Evolutionary conservation across 2,329 filamentous ascomycete species (phyloP).

Genomic region (Aaosphaeria arxii): DNA sequence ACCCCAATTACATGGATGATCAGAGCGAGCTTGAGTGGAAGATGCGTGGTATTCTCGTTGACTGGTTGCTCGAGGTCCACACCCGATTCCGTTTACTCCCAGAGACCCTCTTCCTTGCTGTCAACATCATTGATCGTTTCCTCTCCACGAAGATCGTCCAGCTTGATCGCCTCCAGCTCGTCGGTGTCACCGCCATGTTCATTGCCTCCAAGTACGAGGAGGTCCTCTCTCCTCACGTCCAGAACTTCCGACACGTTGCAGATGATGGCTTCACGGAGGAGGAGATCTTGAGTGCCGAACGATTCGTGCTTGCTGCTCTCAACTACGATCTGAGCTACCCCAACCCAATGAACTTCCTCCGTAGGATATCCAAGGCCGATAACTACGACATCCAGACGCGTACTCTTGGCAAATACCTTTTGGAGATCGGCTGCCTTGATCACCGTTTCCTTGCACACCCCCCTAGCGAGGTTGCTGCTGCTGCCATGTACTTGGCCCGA

Average conservation of each 20-base stretch:
- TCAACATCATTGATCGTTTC: conserved; percentile 99
- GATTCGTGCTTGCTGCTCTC: conserved; percentile 84
- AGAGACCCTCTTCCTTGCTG: conserved; percentile 91
- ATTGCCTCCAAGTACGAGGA: conserved; percentile 99
- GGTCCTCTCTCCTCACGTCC: conserved; percentile 91
- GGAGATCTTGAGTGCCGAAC: conserved; percentile 95
- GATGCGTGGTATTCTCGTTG: conserved; percentile 93
- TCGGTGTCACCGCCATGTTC: conserved; percentile 98
- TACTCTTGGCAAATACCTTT: conserved; percentile 94
- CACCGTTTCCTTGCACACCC: conserved; percentile 89
- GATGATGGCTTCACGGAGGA: conserved; percentile 94
- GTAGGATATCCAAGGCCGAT: conserved; percentile 97
- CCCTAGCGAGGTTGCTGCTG: conserved; percentile 86
- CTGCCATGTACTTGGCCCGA: conserved; percentile 91
- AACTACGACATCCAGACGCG: conserved; percentile 98
- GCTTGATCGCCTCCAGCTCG: conserved; percentile 91
- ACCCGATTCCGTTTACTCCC: conserved; percentile 93
- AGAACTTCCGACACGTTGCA: conserved; percentile 95
- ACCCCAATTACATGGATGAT: conserved; percentile 91
- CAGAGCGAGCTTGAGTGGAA: conserved; percentile 97
- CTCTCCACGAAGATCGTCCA: conserved; percentile 93
- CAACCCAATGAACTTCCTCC: conserved; percentile 99
- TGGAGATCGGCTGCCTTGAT: conserved; percentile 94
- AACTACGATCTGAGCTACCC: conserved; percentile 98
- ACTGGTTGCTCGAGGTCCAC: conserved; percentile 98